These are phyloP conservation scores for Salix caprea DNA, from an alignment of 345 rosid genomes.

Conservation along the genomic window DNA sequence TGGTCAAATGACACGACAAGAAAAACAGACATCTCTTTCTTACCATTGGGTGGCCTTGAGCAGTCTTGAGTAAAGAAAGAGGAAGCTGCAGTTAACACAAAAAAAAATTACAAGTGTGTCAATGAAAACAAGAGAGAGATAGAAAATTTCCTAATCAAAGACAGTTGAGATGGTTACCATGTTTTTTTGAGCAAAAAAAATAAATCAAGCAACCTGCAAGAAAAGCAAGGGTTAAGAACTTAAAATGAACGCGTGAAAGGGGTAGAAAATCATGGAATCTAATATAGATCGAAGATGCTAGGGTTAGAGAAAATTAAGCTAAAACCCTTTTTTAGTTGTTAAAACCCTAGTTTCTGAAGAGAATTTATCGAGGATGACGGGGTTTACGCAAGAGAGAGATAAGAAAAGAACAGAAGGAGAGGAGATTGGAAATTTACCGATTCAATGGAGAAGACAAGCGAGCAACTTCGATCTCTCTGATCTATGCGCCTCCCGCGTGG, in stretches of 20 bases:
- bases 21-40: not conserved
- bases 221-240: not conserved
- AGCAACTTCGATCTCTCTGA: not conserved
- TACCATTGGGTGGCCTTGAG: conserved; percentile 89
- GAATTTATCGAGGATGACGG: not conserved
- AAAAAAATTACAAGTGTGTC: not conserved
- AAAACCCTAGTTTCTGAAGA: not conserved
- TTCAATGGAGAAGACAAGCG: not conserved
- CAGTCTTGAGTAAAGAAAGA: conserved; percentile 71
- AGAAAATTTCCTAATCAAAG: not conserved
- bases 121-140: not conserved
- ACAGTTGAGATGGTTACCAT: conserved; percentile 1
- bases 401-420: not conserved
- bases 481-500: not conserved
- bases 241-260: not conserved
- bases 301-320: not conserved
- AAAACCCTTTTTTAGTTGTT: not conserved
- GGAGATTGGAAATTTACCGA: not conserved
- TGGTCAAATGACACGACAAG: not conserved
- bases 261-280: not conserved
- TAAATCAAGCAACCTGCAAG: conserved; percentile 2
- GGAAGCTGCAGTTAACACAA: conserved; percentile 50
- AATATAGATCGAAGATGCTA: not conserved
- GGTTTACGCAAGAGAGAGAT: not conserved
- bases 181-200: conserved; percentile 1